These are phyloP conservation scores for Penicillium cataractarum DNA, from an alignment of 495 filamentous ascomycete genomes.

Conservation along the genomic window DNA sequence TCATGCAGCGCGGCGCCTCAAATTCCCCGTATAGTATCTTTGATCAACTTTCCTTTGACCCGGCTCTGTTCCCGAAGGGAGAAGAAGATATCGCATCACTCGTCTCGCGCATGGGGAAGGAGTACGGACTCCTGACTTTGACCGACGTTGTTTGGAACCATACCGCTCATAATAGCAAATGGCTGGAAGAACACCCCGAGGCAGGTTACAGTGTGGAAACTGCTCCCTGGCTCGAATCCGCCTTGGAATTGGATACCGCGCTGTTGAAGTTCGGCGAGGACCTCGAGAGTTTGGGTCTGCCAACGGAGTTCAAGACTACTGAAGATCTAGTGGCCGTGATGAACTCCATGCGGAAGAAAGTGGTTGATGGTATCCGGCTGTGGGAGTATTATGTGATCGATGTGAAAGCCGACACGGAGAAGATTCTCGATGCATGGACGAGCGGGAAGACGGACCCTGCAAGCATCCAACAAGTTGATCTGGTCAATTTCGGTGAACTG, in stretches of 20 bases:
- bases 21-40: conserved; percentile 98
- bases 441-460: conserved; percentile 53
- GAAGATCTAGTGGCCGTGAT: conserved; percentile 84
- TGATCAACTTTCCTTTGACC: conserved; percentile 88
- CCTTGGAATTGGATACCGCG: conserved; percentile 83
- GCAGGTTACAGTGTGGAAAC: conserved; percentile 93
- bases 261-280: conserved; percentile 76
- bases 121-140: conserved; percentile 82
- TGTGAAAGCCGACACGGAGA: conserved; percentile 70
- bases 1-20: conserved; percentile 84
- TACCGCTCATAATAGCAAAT: conserved; percentile 92
- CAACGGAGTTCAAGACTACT: conserved; percentile 67
- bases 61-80: conserved; percentile 78
- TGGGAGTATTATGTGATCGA: conserved; percentile 95
- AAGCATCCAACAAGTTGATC: conserved; percentile 36
- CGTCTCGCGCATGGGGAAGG: conserved; percentile 78
- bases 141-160: conserved; percentile 99
- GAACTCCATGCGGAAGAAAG: conserved; percentile 78
- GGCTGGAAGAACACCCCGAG: conserved; percentile 93
- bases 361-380: conserved; percentile 72
- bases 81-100: conserved; percentile 80
- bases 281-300: conserved; percentile 68
- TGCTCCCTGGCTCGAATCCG: conserved; percentile 89
- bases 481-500: conserved; percentile 51
- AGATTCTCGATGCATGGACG: conserved; percentile 72